Conservation (phyloP, 768 basidiomycete species). For the Tulasnella sp. region DNA sequence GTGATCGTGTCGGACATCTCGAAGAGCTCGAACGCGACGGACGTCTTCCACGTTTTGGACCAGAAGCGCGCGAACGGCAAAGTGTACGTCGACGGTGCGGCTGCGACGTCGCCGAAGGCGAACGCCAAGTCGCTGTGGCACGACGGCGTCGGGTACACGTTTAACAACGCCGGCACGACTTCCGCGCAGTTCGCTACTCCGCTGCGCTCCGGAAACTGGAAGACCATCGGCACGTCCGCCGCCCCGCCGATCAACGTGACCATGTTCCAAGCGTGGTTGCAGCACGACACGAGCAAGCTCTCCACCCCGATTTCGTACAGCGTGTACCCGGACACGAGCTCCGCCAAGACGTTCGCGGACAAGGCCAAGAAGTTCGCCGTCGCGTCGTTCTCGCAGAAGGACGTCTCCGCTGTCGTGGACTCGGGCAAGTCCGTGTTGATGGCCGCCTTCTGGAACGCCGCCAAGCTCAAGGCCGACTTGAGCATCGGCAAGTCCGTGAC, state of each 20-base stretch:
- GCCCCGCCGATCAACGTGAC: slow-evolving; percentile 60
- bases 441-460: slow-evolving; percentile 63
- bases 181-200: slow-evolving; percentile 44
- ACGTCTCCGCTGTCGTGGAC: slow-evolving; percentile 60
- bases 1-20: slow-evolving; percentile 60
- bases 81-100: slow-evolving; percentile 51
- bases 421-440: slow-evolving; percentile 48
- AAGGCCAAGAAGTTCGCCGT: slow-evolving; percentile 39
- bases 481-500: neutral
- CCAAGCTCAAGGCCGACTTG: slow-evolving; percentile 39
- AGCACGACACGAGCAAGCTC: slow-evolving; percentile 46
- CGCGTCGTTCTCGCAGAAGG: slow-evolving; percentile 51
- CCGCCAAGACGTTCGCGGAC: slow-evolving; percentile 24
- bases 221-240: slow-evolving; percentile 64
- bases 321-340: slow-evolving; percentile 56
- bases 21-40: slow-evolving; percentile 45
- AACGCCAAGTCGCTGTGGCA: slow-evolving; percentile 60
- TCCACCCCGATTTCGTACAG: slow-evolving; percentile 54
- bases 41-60: slow-evolving; percentile 68
- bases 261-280: slow-evolving; percentile 68
- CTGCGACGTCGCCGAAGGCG: slow-evolving; percentile 37
- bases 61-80: slow-evolving; percentile 55
- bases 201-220: slow-evolving; percentile 62
- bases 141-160: slow-evolving; percentile 63
- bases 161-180: slow-evolving; percentile 42